phyloP scores from a whole-genome alignment of 2,329 filamentous ascomycete species.

The Tolypocladium cylindrosporum region DNA sequence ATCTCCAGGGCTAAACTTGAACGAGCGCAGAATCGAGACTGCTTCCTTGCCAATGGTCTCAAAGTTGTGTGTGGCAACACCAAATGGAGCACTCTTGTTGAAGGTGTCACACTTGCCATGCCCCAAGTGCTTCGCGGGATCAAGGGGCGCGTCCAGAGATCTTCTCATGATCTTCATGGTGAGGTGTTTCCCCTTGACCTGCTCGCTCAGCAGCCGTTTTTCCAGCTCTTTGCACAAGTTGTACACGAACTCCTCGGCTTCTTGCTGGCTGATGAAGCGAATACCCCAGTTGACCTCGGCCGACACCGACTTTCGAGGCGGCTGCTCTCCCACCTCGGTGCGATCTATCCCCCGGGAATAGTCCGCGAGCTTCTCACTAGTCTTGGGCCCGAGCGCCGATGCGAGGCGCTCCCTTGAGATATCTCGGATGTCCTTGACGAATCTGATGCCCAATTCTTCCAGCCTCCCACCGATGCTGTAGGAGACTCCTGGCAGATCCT shows the following conservation, averaged over 20 bases:
- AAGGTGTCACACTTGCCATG: slow-evolving; percentile 93
- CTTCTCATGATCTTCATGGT: slow-evolving; percentile 94
- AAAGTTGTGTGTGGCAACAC: slow-evolving; percentile 70
- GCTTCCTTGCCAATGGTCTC: slow-evolving; percentile 70
- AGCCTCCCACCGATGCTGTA: slow-evolving; percentile 80
- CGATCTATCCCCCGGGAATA: slow-evolving; percentile 83
- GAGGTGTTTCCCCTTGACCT: slow-evolving; percentile 77
- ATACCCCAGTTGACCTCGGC: slow-evolving; percentile 99
- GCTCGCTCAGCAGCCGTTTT: slow-evolving; percentile 68
- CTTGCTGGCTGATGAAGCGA: slow-evolving; percentile 81
- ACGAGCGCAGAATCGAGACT: slow-evolving; percentile 71
- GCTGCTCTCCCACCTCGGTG: slow-evolving; percentile 76
- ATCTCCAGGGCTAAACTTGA: slow-evolving; percentile 80
- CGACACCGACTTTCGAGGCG: slow-evolving; percentile 84
- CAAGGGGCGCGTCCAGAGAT: slow-evolving; percentile 74
- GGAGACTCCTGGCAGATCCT: slow-evolving; percentile 84
- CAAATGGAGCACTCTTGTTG: slow-evolving; percentile 77
- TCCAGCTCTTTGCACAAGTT: slow-evolving; percentile 81
- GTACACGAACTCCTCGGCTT: slow-evolving; percentile 84
- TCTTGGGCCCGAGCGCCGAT: slow-evolving; percentile 76
- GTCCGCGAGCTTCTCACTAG: slow-evolving; percentile 80
- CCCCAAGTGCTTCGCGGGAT: slow-evolving; percentile 86
- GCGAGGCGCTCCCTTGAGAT: slow-evolving; percentile 67
- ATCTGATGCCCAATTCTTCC: slow-evolving; percentile 73
- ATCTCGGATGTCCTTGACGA: slow-evolving; percentile 73